Percentiles rank a stretch among this genome's conserved stretches.
Conservation (phyloP, 225 moss, liverwort and hornwort species). For the Takakia lepidozioides region DNA sequence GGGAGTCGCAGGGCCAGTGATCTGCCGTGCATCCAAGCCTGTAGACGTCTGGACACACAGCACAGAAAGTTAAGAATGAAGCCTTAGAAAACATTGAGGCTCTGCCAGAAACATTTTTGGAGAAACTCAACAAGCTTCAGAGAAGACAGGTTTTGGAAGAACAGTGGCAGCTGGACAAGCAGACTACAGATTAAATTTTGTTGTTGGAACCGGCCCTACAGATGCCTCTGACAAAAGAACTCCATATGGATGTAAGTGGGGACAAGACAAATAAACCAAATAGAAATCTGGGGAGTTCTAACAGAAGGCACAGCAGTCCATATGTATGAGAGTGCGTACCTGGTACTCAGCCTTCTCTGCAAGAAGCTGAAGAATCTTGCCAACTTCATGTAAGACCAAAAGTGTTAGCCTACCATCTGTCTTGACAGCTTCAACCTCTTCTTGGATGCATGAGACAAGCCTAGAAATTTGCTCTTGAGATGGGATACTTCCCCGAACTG, state of each 20-base stretch:
- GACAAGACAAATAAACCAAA: neutral
- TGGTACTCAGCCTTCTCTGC: constrained; percentile 87
- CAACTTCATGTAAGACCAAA: constrained; percentile 76
- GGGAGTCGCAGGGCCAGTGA: constrained; percentile 57
- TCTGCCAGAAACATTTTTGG: too few relatives aligned
- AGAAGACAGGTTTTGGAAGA: too few relatives aligned
- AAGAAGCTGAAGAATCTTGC: constrained; percentile 77
- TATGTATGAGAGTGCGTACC: too few relatives aligned
- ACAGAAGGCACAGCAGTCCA: too few relatives aligned
- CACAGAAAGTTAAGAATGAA: constrained; percentile 1
- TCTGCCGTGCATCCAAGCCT: constrained; percentile 87
- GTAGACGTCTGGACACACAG: constrained; percentile 44
- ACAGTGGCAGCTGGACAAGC: too few relatives aligned
- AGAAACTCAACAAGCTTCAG: too few relatives aligned
- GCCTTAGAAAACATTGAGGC: too few relatives aligned
- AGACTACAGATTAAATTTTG: too few relatives aligned
- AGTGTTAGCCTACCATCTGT: constrained; percentile 73
- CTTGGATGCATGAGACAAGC: constrained; percentile 77
- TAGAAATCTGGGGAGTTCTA: neutral
- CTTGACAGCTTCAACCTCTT: constrained; percentile 80
- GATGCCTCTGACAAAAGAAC: too few relatives aligned
- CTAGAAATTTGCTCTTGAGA: constrained; percentile 88
- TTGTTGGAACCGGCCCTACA: too few relatives aligned
- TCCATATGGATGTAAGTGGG: too few relatives aligned
- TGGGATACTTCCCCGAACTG: constrained; percentile 81